Evolutionary conservation across 1,139 yeast species (phyloP).

Genomic region (Diutina ranongensis): DNA sequence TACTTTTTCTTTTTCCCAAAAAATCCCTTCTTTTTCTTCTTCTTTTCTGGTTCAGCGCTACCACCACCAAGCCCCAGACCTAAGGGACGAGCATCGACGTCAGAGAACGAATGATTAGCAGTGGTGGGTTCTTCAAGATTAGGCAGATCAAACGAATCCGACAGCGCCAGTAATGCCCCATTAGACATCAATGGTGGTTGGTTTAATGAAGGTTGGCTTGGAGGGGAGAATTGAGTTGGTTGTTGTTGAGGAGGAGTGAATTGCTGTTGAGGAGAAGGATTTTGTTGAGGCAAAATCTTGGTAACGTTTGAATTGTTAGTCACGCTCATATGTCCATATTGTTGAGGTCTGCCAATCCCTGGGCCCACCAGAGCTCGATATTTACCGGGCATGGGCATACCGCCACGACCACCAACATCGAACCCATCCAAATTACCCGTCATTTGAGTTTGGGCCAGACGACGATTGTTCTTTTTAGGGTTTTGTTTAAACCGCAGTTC

Average conservation of each 20-base stretch:
- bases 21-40: constrained; percentile 25
- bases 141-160: constrained; percentile 1
- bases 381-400: constrained; percentile 24
- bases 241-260: background rate
- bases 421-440: constrained; percentile 24
- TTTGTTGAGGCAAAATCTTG: constrained; percentile 3
- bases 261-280: background rate
- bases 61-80: constrained; percentile 20
- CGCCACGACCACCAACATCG: constrained; percentile 41
- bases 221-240: background rate
- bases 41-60: constrained; percentile 13
- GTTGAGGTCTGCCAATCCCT: background rate
- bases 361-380: constrained; percentile 5
- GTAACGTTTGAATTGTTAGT: constrained; percentile 1
- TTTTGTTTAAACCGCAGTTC: constrained; percentile 17
- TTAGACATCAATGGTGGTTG: background rate
- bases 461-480: constrained; percentile 20
- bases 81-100: constrained; percentile 21
- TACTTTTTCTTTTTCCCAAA: constrained; percentile 18
- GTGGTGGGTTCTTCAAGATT: background rate
- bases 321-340: constrained; percentile 1
- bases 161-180: constrained; percentile 1
- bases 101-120: background rate
- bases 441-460: constrained; percentile 26
- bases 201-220: background rate